phyloP scores from a whole-genome alignment of 1,139 yeast genomes.

The Taphrina populina region DNA sequence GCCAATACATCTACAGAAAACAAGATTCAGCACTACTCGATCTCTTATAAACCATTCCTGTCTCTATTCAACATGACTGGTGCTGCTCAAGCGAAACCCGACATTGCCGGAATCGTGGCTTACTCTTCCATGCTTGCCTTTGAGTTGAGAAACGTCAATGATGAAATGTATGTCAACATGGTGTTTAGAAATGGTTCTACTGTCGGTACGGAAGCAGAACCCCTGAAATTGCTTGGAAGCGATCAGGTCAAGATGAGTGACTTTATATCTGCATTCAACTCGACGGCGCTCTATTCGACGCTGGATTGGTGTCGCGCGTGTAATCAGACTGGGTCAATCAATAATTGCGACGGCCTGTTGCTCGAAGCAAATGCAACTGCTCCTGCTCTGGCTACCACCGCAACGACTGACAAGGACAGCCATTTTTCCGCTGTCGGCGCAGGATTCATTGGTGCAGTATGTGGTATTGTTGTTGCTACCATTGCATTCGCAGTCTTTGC shows the following conservation, averaged over 20 bases:
- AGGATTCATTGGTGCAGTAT: constrained; percentile 33
- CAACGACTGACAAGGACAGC: background rate
- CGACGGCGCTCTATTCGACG: constrained; percentile 18
- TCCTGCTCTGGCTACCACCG: background rate
- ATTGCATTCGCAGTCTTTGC: constrained; percentile 2
- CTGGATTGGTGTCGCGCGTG: constrained; percentile 31
- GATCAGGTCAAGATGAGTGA: constrained; percentile 16
- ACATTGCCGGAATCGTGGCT: constrained; percentile 15
- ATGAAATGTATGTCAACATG: constrained; percentile 27
- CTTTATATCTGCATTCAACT: constrained; percentile 16
- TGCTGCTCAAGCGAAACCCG: constrained; percentile 11
- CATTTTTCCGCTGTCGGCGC: constrained; percentile 31
- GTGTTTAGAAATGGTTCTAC: constrained; percentile 23
- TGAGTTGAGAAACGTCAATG: constrained; percentile 17
- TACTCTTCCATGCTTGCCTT: constrained; percentile 25
- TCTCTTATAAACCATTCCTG: constrained; percentile 31
- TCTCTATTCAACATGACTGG: constrained; percentile 34
- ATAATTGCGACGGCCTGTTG: constrained; percentile 20
- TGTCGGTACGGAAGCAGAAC: constrained; percentile 2
- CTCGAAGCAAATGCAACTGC: constrained; percentile 10
- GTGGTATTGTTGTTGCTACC: constrained; percentile 17
- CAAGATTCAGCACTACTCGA: constrained; percentile 32
- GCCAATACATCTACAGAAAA: constrained; percentile 9
- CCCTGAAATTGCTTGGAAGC: constrained; percentile 16
- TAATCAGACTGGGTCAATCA: constrained; percentile 20